Conservation (phyloP, 2,329 filamentous ascomycete species). For the Cephalotrichum gorgonifer region DNA sequence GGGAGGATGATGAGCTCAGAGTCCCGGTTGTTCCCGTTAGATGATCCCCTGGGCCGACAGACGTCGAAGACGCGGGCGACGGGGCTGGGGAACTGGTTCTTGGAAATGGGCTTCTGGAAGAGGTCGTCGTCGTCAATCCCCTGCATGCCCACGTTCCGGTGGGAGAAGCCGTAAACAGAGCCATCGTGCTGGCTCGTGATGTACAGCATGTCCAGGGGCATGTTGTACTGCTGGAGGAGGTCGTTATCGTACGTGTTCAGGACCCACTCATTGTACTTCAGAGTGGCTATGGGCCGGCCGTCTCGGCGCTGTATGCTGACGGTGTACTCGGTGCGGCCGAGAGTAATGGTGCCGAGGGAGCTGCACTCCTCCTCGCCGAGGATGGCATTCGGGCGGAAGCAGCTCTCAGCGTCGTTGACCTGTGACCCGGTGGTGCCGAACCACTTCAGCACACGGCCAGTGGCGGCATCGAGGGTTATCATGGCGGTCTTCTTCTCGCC, state of each 20-base stretch:
- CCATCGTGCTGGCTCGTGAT: conserved; percentile 83
- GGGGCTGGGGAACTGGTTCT: conserved; percentile 60
- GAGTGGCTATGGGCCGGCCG: conserved; percentile 70
- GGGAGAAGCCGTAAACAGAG: conserved; percentile 54
- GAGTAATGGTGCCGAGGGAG: conserved; percentile 66
- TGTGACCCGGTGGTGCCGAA: conserved; percentile 67
- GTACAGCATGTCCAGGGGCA: conserved; percentile 68
- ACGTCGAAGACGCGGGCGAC: conserved; percentile 87
- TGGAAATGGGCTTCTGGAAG: conserved; percentile 40
- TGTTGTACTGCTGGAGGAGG: conserved; percentile 65
- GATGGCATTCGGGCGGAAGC: conserved; percentile 56
- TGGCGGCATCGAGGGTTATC: conserved; percentile 80
- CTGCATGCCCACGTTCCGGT: conserved; percentile 35
- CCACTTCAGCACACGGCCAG: conserved; percentile 70
- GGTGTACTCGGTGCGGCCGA: conserved; percentile 83
- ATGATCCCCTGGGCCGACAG: conserved; percentile 59
- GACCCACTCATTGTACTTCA: conserved; percentile 90
- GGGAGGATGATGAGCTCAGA: conserved; percentile 70
- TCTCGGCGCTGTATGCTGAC: conserved; percentile 72
- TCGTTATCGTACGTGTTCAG: conserved; percentile 88
- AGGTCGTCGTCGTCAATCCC: conserved; percentile 1
- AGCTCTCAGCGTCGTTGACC: conserved; percentile 63
- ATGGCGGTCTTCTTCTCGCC: conserved; percentile 86
- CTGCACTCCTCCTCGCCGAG: conserved; percentile 69
- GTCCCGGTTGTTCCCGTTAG: conserved; percentile 49